phyloP scores from a whole-genome alignment of 2,329 filamentous ascomycete genomes.

The Aspergillus aculeatus region DNA sequence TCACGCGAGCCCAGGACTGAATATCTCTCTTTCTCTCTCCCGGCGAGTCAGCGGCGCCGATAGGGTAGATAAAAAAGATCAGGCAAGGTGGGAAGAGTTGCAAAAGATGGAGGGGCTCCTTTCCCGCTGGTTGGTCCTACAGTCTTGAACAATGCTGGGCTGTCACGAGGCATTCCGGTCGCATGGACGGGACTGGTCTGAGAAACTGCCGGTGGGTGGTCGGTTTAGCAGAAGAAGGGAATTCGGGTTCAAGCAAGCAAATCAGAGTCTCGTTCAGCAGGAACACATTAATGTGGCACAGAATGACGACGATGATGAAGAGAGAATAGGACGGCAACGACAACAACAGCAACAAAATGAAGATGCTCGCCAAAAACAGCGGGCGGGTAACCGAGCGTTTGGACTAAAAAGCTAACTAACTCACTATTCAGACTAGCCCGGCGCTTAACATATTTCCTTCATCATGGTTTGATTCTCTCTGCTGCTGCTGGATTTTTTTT shows the following conservation, averaged over 20 bases:
- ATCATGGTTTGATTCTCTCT: too few relatives aligned
- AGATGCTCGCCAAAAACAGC: not conserved
- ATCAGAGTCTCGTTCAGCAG: not conserved
- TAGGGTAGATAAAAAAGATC: not conserved
- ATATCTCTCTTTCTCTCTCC: not conserved
- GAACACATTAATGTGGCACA: not conserved
- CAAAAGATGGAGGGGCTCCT: constrained; percentile 10
- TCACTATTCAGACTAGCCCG: constrained; percentile 3
- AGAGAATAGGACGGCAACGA: not conserved
- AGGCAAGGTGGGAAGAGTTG: not conserved
- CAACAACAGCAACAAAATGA: not conserved
- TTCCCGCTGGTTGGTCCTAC: constrained; percentile 13
- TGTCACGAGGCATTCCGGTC: constrained; percentile 17
- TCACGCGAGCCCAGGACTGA: not conserved
- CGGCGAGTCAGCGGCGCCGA: not conserved
- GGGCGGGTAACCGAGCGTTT: constrained; percentile 5
- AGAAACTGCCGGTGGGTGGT: not conserved
- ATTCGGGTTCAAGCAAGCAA: too few relatives aligned
- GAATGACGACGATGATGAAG: not conserved
- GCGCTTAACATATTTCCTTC: not conserved
- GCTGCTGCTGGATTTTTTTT: too few relatives aligned
- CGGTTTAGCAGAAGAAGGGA: too few relatives aligned
- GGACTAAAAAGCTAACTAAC: not conserved
- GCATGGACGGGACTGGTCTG: constrained; percentile 8
- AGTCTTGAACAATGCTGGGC: constrained; percentile 2